Evolutionary conservation across 2,329 filamentous ascomycete genomes (phyloP), one percentile per base, ranked within the genome.

Genomic region (Penicillium corylophilum): DNA sequence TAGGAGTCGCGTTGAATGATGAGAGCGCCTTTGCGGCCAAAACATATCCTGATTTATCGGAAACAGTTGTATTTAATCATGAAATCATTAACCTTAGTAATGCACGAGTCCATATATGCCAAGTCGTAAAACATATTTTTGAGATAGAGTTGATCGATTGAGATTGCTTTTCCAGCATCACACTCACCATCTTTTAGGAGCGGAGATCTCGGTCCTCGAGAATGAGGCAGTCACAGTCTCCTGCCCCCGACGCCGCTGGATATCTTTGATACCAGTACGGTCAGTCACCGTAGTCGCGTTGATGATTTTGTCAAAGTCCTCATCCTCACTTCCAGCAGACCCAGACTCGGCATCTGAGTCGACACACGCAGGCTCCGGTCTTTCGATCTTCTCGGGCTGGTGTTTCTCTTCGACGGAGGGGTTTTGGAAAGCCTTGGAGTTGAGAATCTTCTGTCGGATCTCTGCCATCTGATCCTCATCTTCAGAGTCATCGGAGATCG

Each of bases 391-490:
- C 62, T 86, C 80, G 0, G 82, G 83, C 28, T 69, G 66, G 51
- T 81, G 80, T 60, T 85, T 86, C 56, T 74, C 54, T 9, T 80
- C 74, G 22, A 61, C 55, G 16, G 64, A 60, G 15, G 71, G 69
- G 59, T 89, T 89, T 38, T 87, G 77, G 65, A 99, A 99, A 0
- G 91, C 84, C 67, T 93, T 96, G 6, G 93, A 96, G 6, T 87
- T 88, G 2, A 99, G 81, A n/a, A 97, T 90, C 62, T 90, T 89
- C 48, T 88, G 85, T 44, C 94, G 83, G 46, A 99, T 86, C 65
- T 95, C 92, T 31, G 90, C 92, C 92, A 97, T 97, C 67, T 91
- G 86, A 46, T 89, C 88, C 63, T 95, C 90, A 51, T 96, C 87
- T 50, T 89, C 89, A 28, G 83, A 84, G 61, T 90, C 87, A 49